Evolutionary conservation across 2,329 filamentous ascomycete genomes (phyloP).

Genomic region (Ophiosphaerella korrae): DNA sequence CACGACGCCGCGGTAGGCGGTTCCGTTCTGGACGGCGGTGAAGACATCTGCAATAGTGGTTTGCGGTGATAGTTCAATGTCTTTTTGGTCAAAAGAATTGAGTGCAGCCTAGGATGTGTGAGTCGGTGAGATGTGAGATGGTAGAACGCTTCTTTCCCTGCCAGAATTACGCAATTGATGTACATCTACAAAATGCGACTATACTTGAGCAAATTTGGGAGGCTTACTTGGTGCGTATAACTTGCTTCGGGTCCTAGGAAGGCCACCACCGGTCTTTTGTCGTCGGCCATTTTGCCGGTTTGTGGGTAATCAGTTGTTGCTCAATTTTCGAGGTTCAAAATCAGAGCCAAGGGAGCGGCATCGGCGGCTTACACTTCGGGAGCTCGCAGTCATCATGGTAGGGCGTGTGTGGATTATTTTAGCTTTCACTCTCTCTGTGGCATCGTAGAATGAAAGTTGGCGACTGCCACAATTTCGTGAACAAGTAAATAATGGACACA

Average conservation of each 20-base stretch:
- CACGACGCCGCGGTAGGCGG: constrained; percentile 75
- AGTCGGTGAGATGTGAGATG: background rate
- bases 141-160: background rate
- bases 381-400: background rate
- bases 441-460: background rate
- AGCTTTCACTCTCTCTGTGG: background rate
- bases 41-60: constrained; percentile 72
- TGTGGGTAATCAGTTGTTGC: background rate
- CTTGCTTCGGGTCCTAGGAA: constrained; percentile 69
- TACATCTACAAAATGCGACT: too few species aligned
- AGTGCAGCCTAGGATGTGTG: constrained; percentile 57
- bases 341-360: background rate
- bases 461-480: background rate
- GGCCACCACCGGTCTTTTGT: constrained; percentile 49
- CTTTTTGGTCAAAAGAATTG: constrained; percentile 51
- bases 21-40: constrained; percentile 70
- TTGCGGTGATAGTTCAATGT: constrained; percentile 48
- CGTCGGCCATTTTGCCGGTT: constrained; percentile 12
- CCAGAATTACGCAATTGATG: background rate
- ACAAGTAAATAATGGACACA: background rate
- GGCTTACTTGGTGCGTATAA: constrained; percentile 70
- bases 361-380: background rate
- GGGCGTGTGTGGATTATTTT: background rate
- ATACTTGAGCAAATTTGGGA: too few species aligned
- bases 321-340: background rate